Evolutionary conservation across 352 stramenopile species (phyloP).

Genomic region (Phytophthora hibernalis): DNA sequence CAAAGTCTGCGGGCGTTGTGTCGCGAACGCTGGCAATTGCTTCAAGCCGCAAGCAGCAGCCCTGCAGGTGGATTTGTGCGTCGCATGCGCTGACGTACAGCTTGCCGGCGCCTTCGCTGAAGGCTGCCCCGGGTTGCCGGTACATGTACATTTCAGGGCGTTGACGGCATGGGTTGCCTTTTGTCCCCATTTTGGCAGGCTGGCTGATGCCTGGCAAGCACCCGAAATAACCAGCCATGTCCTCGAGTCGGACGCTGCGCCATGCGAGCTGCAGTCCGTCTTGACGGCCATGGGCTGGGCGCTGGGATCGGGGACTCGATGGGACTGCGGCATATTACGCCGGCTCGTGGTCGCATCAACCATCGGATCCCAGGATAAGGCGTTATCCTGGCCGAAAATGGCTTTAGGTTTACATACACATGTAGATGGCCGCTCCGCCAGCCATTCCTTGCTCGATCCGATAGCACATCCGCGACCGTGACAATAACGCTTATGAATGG

Average conservation of each 20-base stretch:
- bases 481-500: no score
- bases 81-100: constrained; percentile 13
- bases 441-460: constrained; percentile 1
- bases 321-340: constrained; percentile 19
- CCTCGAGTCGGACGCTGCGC: constrained; percentile 20
- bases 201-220: not conserved
- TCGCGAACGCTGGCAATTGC: not conserved
- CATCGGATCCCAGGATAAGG: constrained; percentile 14
- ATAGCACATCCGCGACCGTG: not conserved
- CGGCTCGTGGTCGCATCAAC: not conserved
- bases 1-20: not conserved
- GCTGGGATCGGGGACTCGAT: constrained; percentile 20
- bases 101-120: constrained; percentile 28
- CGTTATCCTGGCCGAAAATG: not conserved
- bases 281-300: constrained; percentile 22
- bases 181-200: constrained; percentile 9
- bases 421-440: not conserved
- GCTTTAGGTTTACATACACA: no score
- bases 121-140: constrained; percentile 15
- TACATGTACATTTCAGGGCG: no score
- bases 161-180: not conserved
- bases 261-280: constrained; percentile 13
- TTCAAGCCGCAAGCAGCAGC: not conserved
- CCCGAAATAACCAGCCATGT: constrained; percentile 19
- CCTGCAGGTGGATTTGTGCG: not conserved